A percentile compares a stretch with the other conserved stretches of the same genome.
Conservation (phyloP, 1,284 basidiomycete genomes). For the Cutaneotrichosporon cyanovorans region DNA sequence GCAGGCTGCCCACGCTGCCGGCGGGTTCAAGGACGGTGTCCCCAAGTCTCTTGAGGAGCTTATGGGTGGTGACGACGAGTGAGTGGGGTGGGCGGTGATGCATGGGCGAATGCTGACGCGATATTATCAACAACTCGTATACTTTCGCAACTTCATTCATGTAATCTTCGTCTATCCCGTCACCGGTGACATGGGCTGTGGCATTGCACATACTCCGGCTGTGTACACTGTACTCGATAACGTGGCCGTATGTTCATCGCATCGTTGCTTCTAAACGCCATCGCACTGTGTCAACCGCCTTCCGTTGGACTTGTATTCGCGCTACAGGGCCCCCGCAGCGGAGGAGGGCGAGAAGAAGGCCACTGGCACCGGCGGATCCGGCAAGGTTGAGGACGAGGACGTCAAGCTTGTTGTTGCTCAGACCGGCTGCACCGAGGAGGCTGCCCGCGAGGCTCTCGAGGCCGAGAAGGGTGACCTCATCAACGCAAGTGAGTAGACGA, state of each 20-base stretch:
- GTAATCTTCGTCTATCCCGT: too few relatives aligned
- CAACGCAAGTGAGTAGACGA: conserved; percentile 68
- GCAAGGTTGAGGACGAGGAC: conserved; percentile 79
- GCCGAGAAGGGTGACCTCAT: conserved; percentile 85
- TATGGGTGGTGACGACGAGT: conserved; percentile 57
- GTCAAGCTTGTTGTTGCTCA: conserved; percentile 91
- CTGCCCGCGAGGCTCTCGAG: conserved; percentile 82
- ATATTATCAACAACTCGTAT: not conserved
- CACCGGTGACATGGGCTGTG: too few relatives aligned
- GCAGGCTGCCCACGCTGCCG: conserved; percentile 41
- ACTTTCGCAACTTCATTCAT: too few relatives aligned
- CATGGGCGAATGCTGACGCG: not conserved
- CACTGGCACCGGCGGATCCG: conserved; percentile 47
- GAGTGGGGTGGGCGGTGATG: conserved; percentile 17
- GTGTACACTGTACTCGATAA: too few relatives aligned
- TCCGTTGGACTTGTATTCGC: not conserved
- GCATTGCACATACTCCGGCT: too few relatives aligned
- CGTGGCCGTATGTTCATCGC: too few relatives aligned
- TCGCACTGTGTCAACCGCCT: not conserved
- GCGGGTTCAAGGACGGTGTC: conserved; percentile 49
- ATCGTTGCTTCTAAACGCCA: not conserved
- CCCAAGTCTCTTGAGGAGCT: conserved; percentile 54
- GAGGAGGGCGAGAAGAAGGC: conserved; percentile 52
- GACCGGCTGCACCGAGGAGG: conserved; percentile 68
- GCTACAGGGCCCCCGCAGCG: conserved; percentile 60